These are phyloP conservation scores for Pseudogymnoascus verrucosus DNA, from an alignment of 2,329 filamentous ascomycete species.

Conservation along the genomic window DNA sequence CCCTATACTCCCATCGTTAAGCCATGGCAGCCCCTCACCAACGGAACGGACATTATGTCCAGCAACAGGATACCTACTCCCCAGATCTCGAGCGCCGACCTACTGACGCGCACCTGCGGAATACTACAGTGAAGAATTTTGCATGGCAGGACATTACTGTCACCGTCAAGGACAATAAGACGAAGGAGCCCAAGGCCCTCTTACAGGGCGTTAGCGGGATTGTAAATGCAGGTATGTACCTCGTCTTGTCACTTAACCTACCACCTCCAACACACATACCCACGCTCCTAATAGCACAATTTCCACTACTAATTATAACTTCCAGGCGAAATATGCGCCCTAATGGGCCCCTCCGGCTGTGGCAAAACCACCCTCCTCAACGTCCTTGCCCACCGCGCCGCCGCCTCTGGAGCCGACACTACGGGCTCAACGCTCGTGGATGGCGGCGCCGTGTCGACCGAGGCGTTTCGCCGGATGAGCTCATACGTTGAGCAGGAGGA, in stretches of 20 bases:
- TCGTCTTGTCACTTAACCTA: neutral
- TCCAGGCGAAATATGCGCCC: slow-evolving; percentile 61
- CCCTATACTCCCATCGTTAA: neutral
- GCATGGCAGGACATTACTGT: slow-evolving; percentile 62
- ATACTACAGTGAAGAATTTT: slow-evolving; percentile 56
- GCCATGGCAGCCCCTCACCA: neutral
- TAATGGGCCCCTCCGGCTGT: slow-evolving; percentile 69
- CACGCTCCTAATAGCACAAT: neutral
- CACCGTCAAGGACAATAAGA: slow-evolving; percentile 62
- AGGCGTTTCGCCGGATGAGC: slow-evolving; percentile 55
- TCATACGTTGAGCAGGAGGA: slow-evolving; percentile 86
- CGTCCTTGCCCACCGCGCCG: slow-evolving; percentile 56
- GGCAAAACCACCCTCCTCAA: slow-evolving; percentile 84
- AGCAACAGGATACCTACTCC: neutral
- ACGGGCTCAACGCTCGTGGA: slow-evolving; percentile 55
- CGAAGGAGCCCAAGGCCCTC: slow-evolving; percentile 54
- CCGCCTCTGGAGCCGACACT: slow-evolving; percentile 45
- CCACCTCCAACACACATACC: neutral
- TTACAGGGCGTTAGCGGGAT: slow-evolving; percentile 55
- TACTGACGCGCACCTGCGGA: slow-evolving; percentile 41
- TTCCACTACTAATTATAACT: neutral
- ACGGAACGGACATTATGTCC: neutral
- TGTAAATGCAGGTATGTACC: slow-evolving; percentile 48
- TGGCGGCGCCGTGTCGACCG: slow-evolving; percentile 43
- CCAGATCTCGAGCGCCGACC: neutral